Evolutionary conservation across 306 rosid species (phyloP).

Genomic region (Quercus gilva): DNA sequence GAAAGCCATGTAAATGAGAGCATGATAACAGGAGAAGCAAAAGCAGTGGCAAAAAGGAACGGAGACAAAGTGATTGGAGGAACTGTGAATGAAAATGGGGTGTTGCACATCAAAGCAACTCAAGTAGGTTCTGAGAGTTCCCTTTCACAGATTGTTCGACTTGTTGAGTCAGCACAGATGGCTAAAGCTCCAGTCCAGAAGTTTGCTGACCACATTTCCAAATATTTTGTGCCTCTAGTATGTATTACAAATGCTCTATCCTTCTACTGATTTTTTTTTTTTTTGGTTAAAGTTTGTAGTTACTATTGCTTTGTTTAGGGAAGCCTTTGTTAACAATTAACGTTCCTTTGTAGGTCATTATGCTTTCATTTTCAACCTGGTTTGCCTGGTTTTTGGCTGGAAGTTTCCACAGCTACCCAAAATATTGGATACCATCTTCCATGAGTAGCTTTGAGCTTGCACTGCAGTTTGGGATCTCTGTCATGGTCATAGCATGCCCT

Average conservation of each 20-base stretch:
- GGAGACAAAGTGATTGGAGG: constrained; percentile 81
- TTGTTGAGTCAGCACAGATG: constrained; percentile 89
- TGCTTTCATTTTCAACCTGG: constrained; percentile 68
- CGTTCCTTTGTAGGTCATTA: constrained; percentile 49
- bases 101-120: constrained; percentile 65
- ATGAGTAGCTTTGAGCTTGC: constrained; percentile 79
- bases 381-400: constrained; percentile 75
- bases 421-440: constrained; percentile 74
- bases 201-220: constrained; percentile 73
- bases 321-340: background rate
- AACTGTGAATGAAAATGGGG: constrained; percentile 76
- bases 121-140: constrained; percentile 84
- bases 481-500: constrained; percentile 93
- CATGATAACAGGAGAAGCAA: constrained; percentile 84
- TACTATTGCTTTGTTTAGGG: background rate
- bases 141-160: constrained; percentile 76
- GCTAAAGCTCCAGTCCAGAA: constrained; percentile 93
- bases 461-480: constrained; percentile 87
- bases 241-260: background rate
- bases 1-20: constrained; percentile 77
- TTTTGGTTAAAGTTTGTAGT: background rate
- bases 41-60: constrained; percentile 46
- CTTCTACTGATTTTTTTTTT: background rate
- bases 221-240: constrained; percentile 71
- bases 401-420: constrained; percentile 56